A percentile compares a stretch with the other conserved stretches of the same genome.
Conservation (phyloP, 257 asterid genomes). For the Solanum tarijense region DNA sequence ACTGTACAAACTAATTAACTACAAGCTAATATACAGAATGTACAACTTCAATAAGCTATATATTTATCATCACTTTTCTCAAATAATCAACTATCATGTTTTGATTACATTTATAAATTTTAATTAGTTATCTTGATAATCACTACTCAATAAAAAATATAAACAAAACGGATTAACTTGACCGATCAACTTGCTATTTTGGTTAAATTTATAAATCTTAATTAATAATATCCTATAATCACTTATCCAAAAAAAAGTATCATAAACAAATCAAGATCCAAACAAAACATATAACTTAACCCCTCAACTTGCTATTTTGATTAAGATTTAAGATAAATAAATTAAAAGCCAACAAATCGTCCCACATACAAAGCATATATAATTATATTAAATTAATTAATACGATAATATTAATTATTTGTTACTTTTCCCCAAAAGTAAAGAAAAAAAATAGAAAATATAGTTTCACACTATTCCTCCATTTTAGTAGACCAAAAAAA, state of each 20-base stretch:
- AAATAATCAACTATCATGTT: neutral
- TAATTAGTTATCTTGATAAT: neutral
- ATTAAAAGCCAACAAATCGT: neutral
- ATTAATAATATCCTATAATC: neutral
- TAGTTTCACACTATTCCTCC: neutral
- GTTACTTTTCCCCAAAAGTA: neutral
- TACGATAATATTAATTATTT: neutral
- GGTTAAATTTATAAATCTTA: neutral
- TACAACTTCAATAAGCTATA: neutral
- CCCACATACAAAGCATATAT: neutral
- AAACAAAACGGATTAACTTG: neutral
- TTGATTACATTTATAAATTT: neutral
- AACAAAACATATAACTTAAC: neutral
- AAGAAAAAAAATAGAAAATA: neutral
- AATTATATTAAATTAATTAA: neutral
- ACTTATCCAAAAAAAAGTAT: neutral
- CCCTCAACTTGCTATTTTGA: neutral
- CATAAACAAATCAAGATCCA: neutral
- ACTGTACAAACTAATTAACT: too few relatives aligned
- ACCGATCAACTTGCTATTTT: neutral
- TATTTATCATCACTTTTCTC: neutral
- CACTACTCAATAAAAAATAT: neutral
- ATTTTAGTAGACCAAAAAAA: neutral
- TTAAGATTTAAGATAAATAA: neutral
- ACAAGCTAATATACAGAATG: too few relatives aligned